Conservation (phyloP, 495 filamentous ascomycete genomes). For the Parathielavia hyrcaniae region DNA sequence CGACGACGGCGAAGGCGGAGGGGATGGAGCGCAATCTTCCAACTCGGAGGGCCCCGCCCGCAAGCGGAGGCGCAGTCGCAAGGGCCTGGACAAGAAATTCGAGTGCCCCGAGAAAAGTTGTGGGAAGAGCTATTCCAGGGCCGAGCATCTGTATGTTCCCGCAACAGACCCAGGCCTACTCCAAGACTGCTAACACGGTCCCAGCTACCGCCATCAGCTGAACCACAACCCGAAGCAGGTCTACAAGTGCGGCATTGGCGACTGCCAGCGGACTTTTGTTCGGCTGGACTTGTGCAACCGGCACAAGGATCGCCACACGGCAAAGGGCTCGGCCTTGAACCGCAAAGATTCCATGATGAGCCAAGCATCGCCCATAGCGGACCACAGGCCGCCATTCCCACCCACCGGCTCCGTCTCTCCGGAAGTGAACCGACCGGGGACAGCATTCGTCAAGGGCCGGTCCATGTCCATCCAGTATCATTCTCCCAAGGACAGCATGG, state of each 20-base stretch:
- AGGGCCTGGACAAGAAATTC: conserved; percentile 89
- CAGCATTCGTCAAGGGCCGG: conserved; percentile 40
- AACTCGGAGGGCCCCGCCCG: conserved; percentile 52
- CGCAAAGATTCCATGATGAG: conserved; percentile 73
- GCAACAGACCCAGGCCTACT: neutral
- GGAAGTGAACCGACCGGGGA: conserved; percentile 44
- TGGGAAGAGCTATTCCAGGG: conserved; percentile 92
- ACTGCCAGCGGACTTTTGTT: conserved; percentile 86
- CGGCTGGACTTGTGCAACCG: conserved; percentile 89
- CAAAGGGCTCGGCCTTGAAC: conserved; percentile 87
- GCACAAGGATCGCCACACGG: conserved; percentile 93
- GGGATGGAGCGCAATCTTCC: conserved; percentile 44
- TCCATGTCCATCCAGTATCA: conserved; percentile 47
- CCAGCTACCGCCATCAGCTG: conserved; percentile 77
- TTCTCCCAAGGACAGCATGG: conserved; percentile 45
- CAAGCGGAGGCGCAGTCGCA: conserved; percentile 78
- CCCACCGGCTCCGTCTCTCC: conserved; percentile 45
- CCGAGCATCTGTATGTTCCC: conserved; percentile 73
- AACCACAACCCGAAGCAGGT: conserved; percentile 97
- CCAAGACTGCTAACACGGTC: conserved; percentile 22
- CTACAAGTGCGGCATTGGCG: conserved; percentile 88
- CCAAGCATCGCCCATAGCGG: conserved; percentile 48
- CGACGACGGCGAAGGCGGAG: conserved; percentile 35
- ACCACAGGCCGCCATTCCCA: conserved; percentile 41
- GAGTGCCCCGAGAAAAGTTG: conserved; percentile 85